These are phyloP conservation scores for Wakefieldia striispora DNA, from an alignment of 768 basidiomycete genomes.

Conservation along the genomic window DNA sequence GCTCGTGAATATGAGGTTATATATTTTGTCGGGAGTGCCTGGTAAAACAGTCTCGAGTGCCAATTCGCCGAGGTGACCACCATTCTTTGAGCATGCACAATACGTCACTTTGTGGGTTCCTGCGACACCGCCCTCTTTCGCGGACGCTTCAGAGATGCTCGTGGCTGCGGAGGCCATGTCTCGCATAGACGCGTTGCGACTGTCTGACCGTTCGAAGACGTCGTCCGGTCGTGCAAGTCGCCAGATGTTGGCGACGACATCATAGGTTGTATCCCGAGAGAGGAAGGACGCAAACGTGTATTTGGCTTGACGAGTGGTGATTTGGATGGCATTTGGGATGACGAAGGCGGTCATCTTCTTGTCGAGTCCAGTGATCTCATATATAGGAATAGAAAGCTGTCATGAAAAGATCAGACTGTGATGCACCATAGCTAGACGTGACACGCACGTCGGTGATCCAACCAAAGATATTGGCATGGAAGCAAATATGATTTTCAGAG, in stretches of 20 bases:
- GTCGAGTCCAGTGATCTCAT: constrained; percentile 82
- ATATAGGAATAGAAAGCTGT: constrained; percentile 84
- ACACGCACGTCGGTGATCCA: constrained; percentile 93
- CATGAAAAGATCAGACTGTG: constrained; percentile 8
- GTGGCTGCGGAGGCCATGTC: constrained; percentile 19
- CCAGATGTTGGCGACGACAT: constrained; percentile 97
- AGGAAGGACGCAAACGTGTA: constrained; percentile 97
- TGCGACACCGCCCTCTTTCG: constrained; percentile 1
- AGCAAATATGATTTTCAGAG: constrained; percentile 99
- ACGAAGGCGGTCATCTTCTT: constrained; percentile 98
- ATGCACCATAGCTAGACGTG: background rate
- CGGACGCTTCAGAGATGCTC: constrained; percentile 16
- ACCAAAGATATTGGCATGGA: constrained; percentile 98
- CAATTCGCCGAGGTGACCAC: constrained; percentile 66
- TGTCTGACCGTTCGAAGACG: constrained; percentile 29
- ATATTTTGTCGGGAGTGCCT: constrained; percentile 91
- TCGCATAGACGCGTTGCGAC: constrained; percentile 13
- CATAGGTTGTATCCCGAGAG: constrained; percentile 91
- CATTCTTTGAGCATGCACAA: constrained; percentile 72
- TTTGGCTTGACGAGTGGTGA: constrained; percentile 78
- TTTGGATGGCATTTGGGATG: constrained; percentile 93
- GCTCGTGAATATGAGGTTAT: constrained; percentile 94
- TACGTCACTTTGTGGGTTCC: constrained; percentile 54
- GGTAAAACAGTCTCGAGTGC: constrained; percentile 80
- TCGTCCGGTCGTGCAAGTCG: constrained; percentile 76